Conservation (phyloP, 345 rosid species). For the Anacardium occidentale region DNA sequence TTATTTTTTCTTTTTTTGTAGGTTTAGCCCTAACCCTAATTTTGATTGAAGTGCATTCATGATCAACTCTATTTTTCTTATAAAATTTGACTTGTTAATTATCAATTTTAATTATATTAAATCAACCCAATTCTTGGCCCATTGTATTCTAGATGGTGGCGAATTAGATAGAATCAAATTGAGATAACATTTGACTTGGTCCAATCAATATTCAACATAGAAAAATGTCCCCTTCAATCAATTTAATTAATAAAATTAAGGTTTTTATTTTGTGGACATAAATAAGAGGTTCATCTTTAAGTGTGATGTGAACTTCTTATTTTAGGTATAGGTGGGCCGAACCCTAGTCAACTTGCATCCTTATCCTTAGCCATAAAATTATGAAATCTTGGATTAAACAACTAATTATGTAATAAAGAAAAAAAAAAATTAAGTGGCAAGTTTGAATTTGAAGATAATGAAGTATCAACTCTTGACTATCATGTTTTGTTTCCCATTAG, state of each 20-base stretch:
- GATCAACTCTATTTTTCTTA: no score
- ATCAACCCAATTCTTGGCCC: not conserved
- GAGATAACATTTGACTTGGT: not conserved
- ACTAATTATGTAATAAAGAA: not conserved
- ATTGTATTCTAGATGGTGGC: not conserved
- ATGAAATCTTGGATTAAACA: not conserved
- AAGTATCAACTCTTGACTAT: not conserved
- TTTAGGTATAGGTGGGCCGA: not conserved
- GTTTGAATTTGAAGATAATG: not conserved
- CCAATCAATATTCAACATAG: slow-evolving; percentile 6
- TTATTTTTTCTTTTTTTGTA: no score
- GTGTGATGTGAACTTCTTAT: not conserved
- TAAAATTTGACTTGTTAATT: not conserved
- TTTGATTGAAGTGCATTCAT: no score
- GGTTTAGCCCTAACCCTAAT: no score
- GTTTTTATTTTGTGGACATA: not conserved
- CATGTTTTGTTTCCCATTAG: slow-evolving; percentile 15
- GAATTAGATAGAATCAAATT: not conserved
- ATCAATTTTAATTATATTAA: not conserved
- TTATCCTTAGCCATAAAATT: not conserved
- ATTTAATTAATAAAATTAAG: not conserved
- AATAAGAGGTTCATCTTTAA: not conserved
- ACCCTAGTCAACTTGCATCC: not conserved
- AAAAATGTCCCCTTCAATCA: not conserved
- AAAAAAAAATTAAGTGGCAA: not conserved